These are phyloP conservation scores for Hypoxylon subgilvum DNA, from an alignment of 495 filamentous ascomycete genomes.

Conservation along the genomic window DNA sequence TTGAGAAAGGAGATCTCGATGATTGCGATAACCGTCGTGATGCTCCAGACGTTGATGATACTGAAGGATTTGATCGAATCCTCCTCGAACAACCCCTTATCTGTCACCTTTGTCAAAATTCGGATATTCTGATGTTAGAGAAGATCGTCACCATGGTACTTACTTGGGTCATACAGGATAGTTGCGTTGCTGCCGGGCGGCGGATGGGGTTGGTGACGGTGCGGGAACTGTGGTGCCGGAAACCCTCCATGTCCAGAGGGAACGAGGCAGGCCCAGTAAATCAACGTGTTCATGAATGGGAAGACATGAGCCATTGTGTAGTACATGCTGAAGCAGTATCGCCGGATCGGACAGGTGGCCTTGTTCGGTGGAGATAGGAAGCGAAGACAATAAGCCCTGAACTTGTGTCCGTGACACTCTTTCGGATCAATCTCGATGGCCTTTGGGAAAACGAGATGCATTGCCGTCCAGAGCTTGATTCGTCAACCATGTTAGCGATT, in stretches of 20 bases:
- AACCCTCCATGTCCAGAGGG: constrained; percentile 46
- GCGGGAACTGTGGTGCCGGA: constrained; percentile 24
- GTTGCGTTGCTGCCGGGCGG: constrained; percentile 3
- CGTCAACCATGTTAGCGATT: constrained; percentile 7
- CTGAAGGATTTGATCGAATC: constrained; percentile 49
- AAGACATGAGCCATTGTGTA: constrained; percentile 54
- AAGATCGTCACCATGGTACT: constrained; percentile 6
- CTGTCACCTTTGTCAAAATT: constrained; percentile 22
- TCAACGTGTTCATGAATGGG: constrained; percentile 50
- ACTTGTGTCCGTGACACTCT: constrained; percentile 15
- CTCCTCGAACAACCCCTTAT: constrained; percentile 41
- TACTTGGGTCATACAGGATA: constrained; percentile 31
- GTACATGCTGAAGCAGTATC: constrained; percentile 55
- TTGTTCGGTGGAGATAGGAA: constrained; percentile 49
- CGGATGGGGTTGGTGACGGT: not conserved
- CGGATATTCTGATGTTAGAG: too few relatives aligned
- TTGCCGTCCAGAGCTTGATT: constrained; percentile 54
- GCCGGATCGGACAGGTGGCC: constrained; percentile 42
- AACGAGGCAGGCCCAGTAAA: constrained; percentile 57
- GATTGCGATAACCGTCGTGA: constrained; percentile 51
- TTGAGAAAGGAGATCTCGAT: constrained; percentile 56
- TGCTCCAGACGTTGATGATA: constrained; percentile 51
- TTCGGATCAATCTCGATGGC: constrained; percentile 38
- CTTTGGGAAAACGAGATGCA: constrained; percentile 54
- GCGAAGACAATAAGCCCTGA: constrained; percentile 33